phyloP scores from a whole-genome alignment of 352 stramenopile genomes.

The Pythium folliculosum region DNA sequence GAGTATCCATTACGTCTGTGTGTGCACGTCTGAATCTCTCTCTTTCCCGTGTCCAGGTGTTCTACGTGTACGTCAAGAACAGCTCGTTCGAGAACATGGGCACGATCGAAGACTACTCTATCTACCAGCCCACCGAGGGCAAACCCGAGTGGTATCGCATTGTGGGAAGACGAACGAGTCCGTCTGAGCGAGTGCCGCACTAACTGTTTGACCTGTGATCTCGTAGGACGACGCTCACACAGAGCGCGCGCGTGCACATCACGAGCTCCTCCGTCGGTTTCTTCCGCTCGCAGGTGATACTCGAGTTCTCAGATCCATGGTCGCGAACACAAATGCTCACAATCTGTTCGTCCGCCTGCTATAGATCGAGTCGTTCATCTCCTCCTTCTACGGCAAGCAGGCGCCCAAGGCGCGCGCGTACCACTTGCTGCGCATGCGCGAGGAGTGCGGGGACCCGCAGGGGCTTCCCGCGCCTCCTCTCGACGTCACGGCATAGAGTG shows the following conservation, averaged over 20 bases:
- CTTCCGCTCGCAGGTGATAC: slow-evolving; percentile 65
- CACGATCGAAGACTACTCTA: slow-evolving; percentile 67
- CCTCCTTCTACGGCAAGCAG: slow-evolving; percentile 68
- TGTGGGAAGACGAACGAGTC: too few species aligned
- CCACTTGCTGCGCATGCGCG: slow-evolving; percentile 52
- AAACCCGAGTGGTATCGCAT: slow-evolving; percentile 46
- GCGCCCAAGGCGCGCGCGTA: slow-evolving; percentile 59
- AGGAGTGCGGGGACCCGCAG: slow-evolving; percentile 52
- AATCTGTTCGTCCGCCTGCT: not conserved
- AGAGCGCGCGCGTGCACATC: slow-evolving; percentile 70
- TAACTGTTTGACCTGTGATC: not conserved
- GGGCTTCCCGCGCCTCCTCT: slow-evolving; percentile 6
- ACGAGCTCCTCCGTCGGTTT: slow-evolving; percentile 73
- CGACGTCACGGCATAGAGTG: not conserved
- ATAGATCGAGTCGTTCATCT: slow-evolving; percentile 76
- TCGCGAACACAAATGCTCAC: not conserved
- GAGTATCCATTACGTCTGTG: not conserved
- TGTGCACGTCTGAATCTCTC: not conserved
- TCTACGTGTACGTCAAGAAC: slow-evolving; percentile 83
- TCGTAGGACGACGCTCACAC: slow-evolving; percentile 64
- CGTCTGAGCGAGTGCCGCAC: too few species aligned
- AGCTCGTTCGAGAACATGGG: slow-evolving; percentile 70
- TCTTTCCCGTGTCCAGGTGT: slow-evolving; percentile 35
- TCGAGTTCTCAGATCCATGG: too few species aligned
- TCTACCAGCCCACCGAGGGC: slow-evolving; percentile 46